Evolutionary conservation across 2,329 filamentous ascomycete genomes (phyloP), one percentile per base, ranked within the genome.

Genomic region (Neonectria magnoliae): DNA sequence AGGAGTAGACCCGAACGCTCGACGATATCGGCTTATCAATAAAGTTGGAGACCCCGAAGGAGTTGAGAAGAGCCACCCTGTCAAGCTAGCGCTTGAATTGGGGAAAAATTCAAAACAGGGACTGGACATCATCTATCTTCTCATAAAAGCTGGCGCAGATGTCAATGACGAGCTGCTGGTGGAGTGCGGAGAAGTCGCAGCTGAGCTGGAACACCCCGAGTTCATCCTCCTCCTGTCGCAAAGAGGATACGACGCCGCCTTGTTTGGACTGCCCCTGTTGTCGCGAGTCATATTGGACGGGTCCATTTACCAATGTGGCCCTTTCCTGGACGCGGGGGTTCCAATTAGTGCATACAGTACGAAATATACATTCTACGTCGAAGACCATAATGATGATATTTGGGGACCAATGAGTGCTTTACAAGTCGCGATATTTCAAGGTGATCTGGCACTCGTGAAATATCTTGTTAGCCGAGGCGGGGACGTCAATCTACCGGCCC

Each of bases 271-370:
- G 4, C 18, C 22, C 1, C 48, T 42, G 14, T n/a, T 57, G 36
- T 36, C 45, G 25, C 11, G 11, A 3, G 9, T 3, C 16, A 7
- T 29, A n/a, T 0, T 1, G 5, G 11, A 6, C 5, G 6, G 11
- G 2, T 14, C 3, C 11, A 53, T 42, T 27, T 13, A 9, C 18
- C 2, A n/a, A 11, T 63, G 48, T 3, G 27, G 33, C 3, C 2
- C 16, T 2, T 36, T 47, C 3, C 33, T 63, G 14, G 55, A 58
- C 16, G 13, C 14, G 27, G 54, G 60, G 22, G 38, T 31, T 8
- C 60, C 60, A 29, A 42, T 63, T n/a, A 50, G 54, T 41, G 31
- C 18, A 16, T 58, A 63, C 20, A 55, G 54, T 3, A 5, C 25
- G 22, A 27, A 11, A 45, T 25, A 14, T 45, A 2, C 6, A 29